Conservation (phyloP, 2,329 filamentous ascomycete genomes). For the Cercospora brassicicola region DNA sequence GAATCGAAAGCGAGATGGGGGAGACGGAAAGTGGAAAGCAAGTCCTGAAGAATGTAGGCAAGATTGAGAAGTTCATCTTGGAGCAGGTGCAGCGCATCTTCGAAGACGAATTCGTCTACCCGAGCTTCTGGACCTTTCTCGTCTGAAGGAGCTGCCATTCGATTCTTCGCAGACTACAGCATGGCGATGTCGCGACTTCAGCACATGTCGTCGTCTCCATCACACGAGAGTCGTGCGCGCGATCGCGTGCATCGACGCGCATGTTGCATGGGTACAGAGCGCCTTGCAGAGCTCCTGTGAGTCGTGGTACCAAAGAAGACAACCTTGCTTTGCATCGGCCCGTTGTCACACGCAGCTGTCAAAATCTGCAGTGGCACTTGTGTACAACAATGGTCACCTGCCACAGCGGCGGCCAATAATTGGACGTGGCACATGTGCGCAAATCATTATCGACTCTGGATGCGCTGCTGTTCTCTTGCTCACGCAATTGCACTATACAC, state of each 20-base stretch:
- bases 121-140: constrained; percentile 97
- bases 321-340: constrained; percentile 18
- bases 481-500: not conserved
- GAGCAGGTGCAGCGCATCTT: constrained; percentile 97
- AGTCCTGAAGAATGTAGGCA: constrained; percentile 95
- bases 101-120: constrained; percentile 97
- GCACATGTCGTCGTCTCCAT: not conserved
- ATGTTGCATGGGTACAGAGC: not conserved
- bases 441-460: not conserved
- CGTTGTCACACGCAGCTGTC: constrained; percentile 22
- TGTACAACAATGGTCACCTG: not conserved
- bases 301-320: constrained; percentile 8
- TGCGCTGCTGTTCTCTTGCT: not conserved
- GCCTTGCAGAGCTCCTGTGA: constrained; percentile 12
- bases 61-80: constrained; percentile 95
- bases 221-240: not conserved
- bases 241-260: constrained; percentile 15
- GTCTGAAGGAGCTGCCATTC: constrained; percentile 47
- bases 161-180: not conserved
- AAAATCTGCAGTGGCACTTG: constrained; percentile 19
- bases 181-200: not conserved
- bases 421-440: not conserved
- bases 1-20: constrained; percentile 96
- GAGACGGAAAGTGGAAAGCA: constrained; percentile 88
- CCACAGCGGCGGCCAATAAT: not conserved